Base-by-base conservation (phyloP, 345 rosid species). In the Camelina hispida region DNA sequence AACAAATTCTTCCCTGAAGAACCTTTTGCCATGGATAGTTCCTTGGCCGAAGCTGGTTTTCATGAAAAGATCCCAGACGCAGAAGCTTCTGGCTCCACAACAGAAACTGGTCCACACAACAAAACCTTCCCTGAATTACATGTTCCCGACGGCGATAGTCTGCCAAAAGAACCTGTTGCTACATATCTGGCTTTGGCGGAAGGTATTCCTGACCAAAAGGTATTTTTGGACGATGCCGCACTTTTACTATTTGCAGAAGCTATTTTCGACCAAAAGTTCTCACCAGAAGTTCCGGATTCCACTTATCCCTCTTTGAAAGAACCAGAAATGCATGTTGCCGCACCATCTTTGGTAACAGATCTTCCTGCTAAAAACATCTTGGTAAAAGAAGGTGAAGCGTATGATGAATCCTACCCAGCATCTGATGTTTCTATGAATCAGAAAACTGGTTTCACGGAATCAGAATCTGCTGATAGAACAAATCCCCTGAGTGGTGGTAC, bases 191-290 rank as follows among this genome's bases (percentile, higher is more conserved):
- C 42, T 69, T 76, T 76, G 35, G 62, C 80, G 6, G 75, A 69
- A 69, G 79, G 79, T 53, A 76, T 76, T 53, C 79, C 79, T 13
- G 79, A 76, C 75, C 71, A 76, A 46, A 37, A 76, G 56, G 80
- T 76, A 17, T 76, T 69, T 55, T 63, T 76, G 75, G 80, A 76
- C 25, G 80, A 76, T 69, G 80, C 80, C 1, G 71, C 80, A 69
- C 66, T 76, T 69, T 38, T 76, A 55, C 62, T 73, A 62, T 76
- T 76, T 62, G 80, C 80, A 69, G 80, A 76, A 76, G 80, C 80
- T 44, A 69, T 76, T 22, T 76, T 76, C 22, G 80, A 55, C 47
- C 66, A 69, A 25, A 76, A 76, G 80, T 69, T 76, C 71, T 76
- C 80, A 12, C 80, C 80, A 69, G 80, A 76, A 46, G 65, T 52